Evolutionary conservation across 257 asterid species (phyloP).

Genomic region (Nicotiana noctiflora): DNA sequence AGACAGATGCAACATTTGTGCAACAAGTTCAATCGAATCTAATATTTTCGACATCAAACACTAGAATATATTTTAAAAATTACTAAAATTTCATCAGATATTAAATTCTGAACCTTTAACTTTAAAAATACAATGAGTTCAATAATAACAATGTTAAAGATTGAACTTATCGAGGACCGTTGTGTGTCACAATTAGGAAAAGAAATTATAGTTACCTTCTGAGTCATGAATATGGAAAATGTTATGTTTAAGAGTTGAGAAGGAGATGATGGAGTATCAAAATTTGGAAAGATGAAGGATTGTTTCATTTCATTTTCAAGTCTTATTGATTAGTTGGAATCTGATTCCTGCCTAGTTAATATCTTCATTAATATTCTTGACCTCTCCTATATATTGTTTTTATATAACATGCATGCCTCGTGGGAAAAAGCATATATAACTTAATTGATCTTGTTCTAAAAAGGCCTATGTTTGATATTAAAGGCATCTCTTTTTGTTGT

Average conservation of each 20-base stretch:
- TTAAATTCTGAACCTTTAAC: no score
- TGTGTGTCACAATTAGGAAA: not conserved
- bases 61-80: no score
- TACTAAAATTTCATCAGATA: no score
- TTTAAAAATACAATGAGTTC: no score
- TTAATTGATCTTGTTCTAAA: not conserved
- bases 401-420: not conserved
- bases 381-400: not conserved
- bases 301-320: not conserved
- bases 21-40: no score
- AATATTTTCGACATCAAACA: no score
- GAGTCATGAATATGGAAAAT: not conserved
- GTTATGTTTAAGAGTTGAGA: not conserved
- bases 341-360: constrained; percentile 3
- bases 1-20: no score
- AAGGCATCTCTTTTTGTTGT: not conserved
- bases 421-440: not conserved
- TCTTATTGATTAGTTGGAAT: not conserved
- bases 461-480: not conserved
- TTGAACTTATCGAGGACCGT: no score
- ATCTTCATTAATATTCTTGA: not conserved
- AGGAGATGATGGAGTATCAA: not conserved
- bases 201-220: not conserved
- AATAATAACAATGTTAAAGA: not conserved
- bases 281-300: not conserved